Evolutionary conservation across 2,329 filamentous ascomycete species (phyloP).

Genomic region (Diaporthe caulivora): DNA sequence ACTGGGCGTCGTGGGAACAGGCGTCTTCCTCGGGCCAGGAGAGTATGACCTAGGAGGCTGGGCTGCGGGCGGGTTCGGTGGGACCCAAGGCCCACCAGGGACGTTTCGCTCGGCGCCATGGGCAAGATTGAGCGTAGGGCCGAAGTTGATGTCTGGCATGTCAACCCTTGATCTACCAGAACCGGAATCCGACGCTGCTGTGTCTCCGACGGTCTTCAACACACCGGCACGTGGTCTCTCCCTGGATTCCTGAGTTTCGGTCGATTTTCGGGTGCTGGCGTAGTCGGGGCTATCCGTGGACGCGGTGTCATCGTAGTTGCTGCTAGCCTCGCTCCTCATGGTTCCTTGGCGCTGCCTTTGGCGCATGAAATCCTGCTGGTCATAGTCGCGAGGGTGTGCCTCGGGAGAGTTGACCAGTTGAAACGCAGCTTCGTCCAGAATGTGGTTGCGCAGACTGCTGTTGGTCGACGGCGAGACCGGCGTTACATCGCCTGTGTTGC

Average conservation of each 20-base stretch:
- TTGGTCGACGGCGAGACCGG: slow-evolving; percentile 53
- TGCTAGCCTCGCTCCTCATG: slow-evolving; percentile 55
- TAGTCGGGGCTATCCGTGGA: slow-evolving; percentile 81
- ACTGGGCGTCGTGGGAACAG: slow-evolving; percentile 39
- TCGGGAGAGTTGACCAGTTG: slow-evolving; percentile 57
- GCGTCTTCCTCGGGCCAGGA: slow-evolving; percentile 44
- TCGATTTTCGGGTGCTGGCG: slow-evolving; percentile 75
- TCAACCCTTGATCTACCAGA: slow-evolving; percentile 52
- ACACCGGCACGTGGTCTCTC: slow-evolving; percentile 83
- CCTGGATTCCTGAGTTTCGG: slow-evolving; percentile 62
- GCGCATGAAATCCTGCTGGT: slow-evolving; percentile 38
- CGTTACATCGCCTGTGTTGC: slow-evolving; percentile 53
- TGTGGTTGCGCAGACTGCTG: slow-evolving; percentile 54
- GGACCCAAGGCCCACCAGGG: slow-evolving; percentile 35
- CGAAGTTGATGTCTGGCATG: slow-evolving; percentile 86
- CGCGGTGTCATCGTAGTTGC: slow-evolving; percentile 71
- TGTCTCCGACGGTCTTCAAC: slow-evolving; percentile 80
- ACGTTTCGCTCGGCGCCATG: slow-evolving; percentile 31
- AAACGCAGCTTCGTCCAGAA: slow-evolving; percentile 63
- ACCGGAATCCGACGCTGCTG: slow-evolving; percentile 37
- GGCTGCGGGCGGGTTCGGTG: slow-evolving; percentile 42
- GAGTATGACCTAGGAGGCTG: slow-evolving; percentile 49
- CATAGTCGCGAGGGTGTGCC: slow-evolving; percentile 42
- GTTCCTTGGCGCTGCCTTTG: slow-evolving; percentile 53
- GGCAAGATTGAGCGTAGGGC: slow-evolving; percentile 75